These are phyloP conservation scores for Calycina marina DNA, from an alignment of 2,329 filamentous ascomycete genomes.

Conservation along the genomic window DNA sequence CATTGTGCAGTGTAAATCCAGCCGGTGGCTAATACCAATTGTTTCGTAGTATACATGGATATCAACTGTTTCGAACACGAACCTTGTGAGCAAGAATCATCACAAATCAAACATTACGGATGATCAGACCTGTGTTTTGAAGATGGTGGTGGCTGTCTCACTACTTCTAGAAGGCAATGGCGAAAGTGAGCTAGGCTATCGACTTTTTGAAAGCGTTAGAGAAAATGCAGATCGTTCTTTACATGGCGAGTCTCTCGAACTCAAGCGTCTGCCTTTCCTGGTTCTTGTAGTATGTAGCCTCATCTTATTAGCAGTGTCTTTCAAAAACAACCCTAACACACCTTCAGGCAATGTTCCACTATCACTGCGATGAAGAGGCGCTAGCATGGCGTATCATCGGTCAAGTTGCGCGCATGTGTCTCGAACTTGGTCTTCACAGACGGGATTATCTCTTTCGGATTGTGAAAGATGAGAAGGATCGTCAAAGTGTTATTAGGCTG, in stretches of 20 bases:
- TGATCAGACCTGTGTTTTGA: conserved; percentile 56
- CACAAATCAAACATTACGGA: conserved; percentile 36
- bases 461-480: conserved; percentile 54
- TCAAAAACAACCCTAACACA: too few relatives aligned
- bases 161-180: conserved; percentile 67
- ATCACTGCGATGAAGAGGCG: conserved; percentile 72
- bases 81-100: conserved; percentile 34
- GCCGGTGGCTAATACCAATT: too few relatives aligned
- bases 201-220: conserved; percentile 65
- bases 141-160: conserved; percentile 69
- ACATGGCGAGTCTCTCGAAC: conserved; percentile 35
- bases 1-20: too few relatives aligned
- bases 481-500: conserved; percentile 51
- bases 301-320: too few relatives aligned
- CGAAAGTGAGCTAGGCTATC: conserved; percentile 57
- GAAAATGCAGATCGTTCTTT: conserved; percentile 50
- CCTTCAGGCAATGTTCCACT: conserved; percentile 57
- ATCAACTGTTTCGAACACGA: conserved; percentile 45
- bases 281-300: conserved; percentile 34
- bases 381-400: conserved; percentile 81
- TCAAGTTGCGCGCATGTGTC: conserved; percentile 62
- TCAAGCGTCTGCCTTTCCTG: conserved; percentile 44
- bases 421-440: conserved; percentile 73
- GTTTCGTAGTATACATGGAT: conserved; percentile 47
- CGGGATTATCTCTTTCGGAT: conserved; percentile 54